phyloP scores from a whole-genome alignment of 768 basidiomycete genomes.

The Mycena filopes region DNA sequence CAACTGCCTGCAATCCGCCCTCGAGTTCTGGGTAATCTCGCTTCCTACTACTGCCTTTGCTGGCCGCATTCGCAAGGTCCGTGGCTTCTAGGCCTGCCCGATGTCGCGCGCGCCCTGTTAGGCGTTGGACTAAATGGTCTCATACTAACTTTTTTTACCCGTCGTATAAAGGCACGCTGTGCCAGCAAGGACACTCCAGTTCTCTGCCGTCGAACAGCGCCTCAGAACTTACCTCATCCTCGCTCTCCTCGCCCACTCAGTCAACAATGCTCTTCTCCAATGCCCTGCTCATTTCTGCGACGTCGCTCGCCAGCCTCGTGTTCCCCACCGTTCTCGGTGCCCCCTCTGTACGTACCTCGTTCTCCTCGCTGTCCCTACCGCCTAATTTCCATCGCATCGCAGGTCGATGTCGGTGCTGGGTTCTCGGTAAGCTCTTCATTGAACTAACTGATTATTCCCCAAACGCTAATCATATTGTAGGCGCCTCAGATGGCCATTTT shows the following conservation, averaged over 20 bases:
- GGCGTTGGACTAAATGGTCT: not conserved
- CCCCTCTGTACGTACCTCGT: too few relatives aligned
- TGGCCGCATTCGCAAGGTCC: not conserved
- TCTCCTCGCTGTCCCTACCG: too few relatives aligned
- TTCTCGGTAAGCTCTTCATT: too few relatives aligned
- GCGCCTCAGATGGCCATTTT: too few relatives aligned
- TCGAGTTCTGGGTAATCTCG: not conserved
- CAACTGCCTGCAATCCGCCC: not conserved
- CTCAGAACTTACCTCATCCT: not conserved
- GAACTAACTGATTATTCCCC: too few relatives aligned
- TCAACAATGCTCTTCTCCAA: conserved; percentile 2
- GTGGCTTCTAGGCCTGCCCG: not conserved
- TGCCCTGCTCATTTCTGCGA: conserved; percentile 7
- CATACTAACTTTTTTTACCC: too few relatives aligned
- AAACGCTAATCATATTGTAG: too few relatives aligned
- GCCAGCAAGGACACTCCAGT: not conserved
- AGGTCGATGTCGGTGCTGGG: too few relatives aligned
- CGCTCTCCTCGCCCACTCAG: not conserved
- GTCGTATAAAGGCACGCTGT: not conserved
- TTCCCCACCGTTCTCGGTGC: too few relatives aligned
- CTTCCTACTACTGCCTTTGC: not conserved
- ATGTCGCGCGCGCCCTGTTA: not conserved
- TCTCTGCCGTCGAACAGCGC: not conserved
- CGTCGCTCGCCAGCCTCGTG: too few relatives aligned
- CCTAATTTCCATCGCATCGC: too few relatives aligned